Evolutionary conservation across 139 green algal genomes (phyloP), one percentile per base, ranked within the genome.

Genomic region (Chlamydomonas schloesseri): DNA sequence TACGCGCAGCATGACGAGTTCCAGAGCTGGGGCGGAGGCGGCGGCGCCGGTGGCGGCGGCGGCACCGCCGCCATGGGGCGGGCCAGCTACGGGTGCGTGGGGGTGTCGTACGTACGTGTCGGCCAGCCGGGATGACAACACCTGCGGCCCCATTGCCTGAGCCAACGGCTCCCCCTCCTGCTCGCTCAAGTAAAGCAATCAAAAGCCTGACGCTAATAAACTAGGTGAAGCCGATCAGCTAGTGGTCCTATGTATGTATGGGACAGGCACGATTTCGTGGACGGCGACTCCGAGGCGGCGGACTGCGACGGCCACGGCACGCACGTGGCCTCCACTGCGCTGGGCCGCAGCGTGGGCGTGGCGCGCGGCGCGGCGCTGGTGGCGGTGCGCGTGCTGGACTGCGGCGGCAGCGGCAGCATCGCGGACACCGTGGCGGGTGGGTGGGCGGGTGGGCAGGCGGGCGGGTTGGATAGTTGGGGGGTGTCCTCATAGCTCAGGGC

Each of bases 261-360:
- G 18, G 15, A 18, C 82, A 88, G 90, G 79, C 90, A 88, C 29
- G 87, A 96, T 42, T 95, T 96, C 82, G 87, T 96, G 29, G 91
- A 95, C 74, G 84, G 94, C 71, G 87, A 92, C 77, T 65, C 81
- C 0, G 78, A 88, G 23, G 88, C 91, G 9, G 29, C 80, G 10
- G 95, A 97, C 89, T 97, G 95, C 86, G 94, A 97, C 87, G 95
- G 95, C 18, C 95, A 97, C 81, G 95, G 94, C 53, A 96, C 91
- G 15, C 94, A 97, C 87, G 93, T 96, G 10, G 91, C 94, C 0
- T 93, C 86, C 31, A 94, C 90, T 26, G 95, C 94, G 50, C 86
- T 93, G 21, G 95, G 95, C 15, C 87, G 87, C 50, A 87, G 81
- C 34, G 94, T 97, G 65, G 95, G 95, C 9, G 88, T 98, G 23